Evolutionary conservation across 495 filamentous ascomycete genomes (phyloP).

Genomic region (Parachaetomium inaequale): DNA sequence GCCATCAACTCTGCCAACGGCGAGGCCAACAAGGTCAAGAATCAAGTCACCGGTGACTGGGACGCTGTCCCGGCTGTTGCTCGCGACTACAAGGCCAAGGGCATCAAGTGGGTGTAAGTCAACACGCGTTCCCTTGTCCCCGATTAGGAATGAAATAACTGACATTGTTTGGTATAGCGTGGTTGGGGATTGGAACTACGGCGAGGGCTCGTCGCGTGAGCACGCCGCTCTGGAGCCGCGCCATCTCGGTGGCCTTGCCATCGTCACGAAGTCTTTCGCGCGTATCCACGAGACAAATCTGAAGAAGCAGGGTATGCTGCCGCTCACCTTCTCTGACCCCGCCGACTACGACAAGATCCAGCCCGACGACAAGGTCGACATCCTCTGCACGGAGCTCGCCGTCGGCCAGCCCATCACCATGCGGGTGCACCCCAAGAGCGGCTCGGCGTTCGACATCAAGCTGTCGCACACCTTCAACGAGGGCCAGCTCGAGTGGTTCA

Average conservation of each 20-base stretch:
- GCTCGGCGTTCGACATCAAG: constrained; percentile 69
- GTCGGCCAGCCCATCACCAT: constrained; percentile 95
- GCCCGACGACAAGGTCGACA: constrained; percentile 85
- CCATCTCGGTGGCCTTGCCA: constrained; percentile 93
- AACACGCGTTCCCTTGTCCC: too few species aligned
- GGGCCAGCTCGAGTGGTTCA: constrained; percentile 96
- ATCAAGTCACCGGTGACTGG: constrained; percentile 75
- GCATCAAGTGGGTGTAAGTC: constrained; percentile 95
- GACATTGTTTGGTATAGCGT: too few species aligned
- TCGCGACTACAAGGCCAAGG: constrained; percentile 97
- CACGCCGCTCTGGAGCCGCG: constrained; percentile 97
- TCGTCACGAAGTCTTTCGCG: constrained; percentile 93
- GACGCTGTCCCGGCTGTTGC: constrained; percentile 90
- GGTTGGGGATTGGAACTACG: constrained; percentile 99
- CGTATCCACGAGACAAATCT: constrained; percentile 99
- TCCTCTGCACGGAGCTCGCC: constrained; percentile 83
- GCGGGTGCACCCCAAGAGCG: constrained; percentile 83
- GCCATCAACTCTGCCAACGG: constrained; percentile 93
- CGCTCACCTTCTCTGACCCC: constrained; percentile 88
- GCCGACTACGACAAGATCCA: constrained; percentile 97
- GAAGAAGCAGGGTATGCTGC: constrained; percentile 99
- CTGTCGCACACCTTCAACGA: constrained; percentile 96
- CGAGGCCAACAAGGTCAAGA: constrained; percentile 98
- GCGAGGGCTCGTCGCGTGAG: constrained; percentile 95
- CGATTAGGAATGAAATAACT: too few species aligned